These are phyloP conservation scores for Rhypophila decipiens DNA, from an alignment of 495 filamentous ascomycete genomes.

Conservation along the genomic window DNA sequence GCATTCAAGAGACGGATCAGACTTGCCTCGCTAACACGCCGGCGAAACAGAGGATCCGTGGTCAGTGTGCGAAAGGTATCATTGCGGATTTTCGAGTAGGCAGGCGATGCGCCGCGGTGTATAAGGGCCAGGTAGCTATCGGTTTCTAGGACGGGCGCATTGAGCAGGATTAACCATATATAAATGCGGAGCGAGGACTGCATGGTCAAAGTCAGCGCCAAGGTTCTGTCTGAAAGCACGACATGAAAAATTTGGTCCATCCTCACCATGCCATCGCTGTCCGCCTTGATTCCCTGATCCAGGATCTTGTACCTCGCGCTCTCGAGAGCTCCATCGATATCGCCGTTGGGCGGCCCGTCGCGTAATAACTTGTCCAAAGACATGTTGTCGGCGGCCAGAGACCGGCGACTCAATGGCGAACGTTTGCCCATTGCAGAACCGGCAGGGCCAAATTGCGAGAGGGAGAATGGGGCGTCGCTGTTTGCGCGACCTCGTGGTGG, in stretches of 20 bases:
- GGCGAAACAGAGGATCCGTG: slow-evolving; percentile 91
- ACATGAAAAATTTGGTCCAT: too few relatives aligned
- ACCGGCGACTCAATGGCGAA: slow-evolving; percentile 47
- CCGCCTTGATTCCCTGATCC: slow-evolving; percentile 70
- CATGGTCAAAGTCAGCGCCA: background rate
- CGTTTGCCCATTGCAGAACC: slow-evolving; percentile 34
- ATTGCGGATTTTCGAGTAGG: slow-evolving; percentile 95
- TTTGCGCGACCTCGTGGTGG: slow-evolving; percentile 63
- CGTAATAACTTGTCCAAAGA: slow-evolving; percentile 61
- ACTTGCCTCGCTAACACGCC: slow-evolving; percentile 89
- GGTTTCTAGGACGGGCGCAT: slow-evolving; percentile 74
- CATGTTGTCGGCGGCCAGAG: slow-evolving; percentile 51
- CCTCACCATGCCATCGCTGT: slow-evolving; percentile 84
- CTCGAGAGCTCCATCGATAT: slow-evolving; percentile 59
- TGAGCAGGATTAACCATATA: slow-evolving; percentile 87
- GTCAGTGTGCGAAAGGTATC: slow-evolving; percentile 95
- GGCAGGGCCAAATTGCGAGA: slow-evolving; percentile 24
- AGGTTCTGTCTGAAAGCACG: too few relatives aligned
- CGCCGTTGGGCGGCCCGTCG: slow-evolving; percentile 65
- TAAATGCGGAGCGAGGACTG: slow-evolving; percentile 94
- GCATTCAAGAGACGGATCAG: slow-evolving; percentile 95
- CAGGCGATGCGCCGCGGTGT: slow-evolving; percentile 86
- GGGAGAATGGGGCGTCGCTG: slow-evolving; percentile 54
- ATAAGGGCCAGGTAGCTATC: slow-evolving; percentile 85
- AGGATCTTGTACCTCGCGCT: slow-evolving; percentile 72